These are phyloP conservation scores for Chaetomium globosum DNA, from an alignment of 2,329 filamentous ascomycete genomes.

Conservation along the genomic window DNA sequence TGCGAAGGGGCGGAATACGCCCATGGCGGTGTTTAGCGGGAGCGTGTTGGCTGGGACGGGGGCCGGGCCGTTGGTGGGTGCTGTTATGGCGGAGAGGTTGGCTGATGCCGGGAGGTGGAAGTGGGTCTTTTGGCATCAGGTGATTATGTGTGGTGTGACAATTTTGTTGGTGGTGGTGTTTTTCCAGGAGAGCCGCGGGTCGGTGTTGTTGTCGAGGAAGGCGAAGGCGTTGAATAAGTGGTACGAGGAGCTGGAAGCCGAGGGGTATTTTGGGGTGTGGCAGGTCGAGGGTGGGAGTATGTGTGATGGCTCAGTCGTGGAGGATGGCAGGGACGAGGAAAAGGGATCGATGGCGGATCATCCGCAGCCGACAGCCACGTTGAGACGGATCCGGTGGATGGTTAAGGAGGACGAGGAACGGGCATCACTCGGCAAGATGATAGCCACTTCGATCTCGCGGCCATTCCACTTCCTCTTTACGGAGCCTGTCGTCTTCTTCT, in stretches of 20 bases:
- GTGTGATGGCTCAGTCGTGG: background rate
- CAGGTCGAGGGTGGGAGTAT: conserved; percentile 30
- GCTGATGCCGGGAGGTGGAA: conserved; percentile 60
- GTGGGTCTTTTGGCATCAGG: conserved; percentile 88
- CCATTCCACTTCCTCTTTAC: conserved; percentile 78
- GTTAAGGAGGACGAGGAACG: conserved; percentile 78
- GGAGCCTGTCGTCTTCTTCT: conserved; percentile 80
- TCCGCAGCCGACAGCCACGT: conserved; percentile 1
- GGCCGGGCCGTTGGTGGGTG: conserved; percentile 71
- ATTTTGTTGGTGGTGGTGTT: conserved; percentile 66
- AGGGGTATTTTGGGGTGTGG: conserved; percentile 59
- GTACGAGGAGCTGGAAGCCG: conserved; percentile 72
- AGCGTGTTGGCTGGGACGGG: conserved; percentile 78
- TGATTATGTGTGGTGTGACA: conserved; percentile 67
- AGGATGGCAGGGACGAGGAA: conserved; percentile 30
- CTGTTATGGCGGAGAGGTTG: conserved; percentile 67
- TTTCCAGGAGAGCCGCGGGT: conserved; percentile 81
- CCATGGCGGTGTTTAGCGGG: conserved; percentile 88
- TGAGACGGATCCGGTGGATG: conserved; percentile 72
- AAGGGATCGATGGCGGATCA: conserved; percentile 18
- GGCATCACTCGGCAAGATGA: conserved; percentile 67
- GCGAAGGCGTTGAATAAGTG: conserved; percentile 74
- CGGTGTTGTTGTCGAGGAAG: conserved; percentile 76
- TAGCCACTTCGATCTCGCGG: conserved; percentile 71
- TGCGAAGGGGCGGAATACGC: conserved; percentile 76